Conservation (phyloP, 495 filamentous ascomycete genomes). For the Lasiosphaeris hirsuta region DNA sequence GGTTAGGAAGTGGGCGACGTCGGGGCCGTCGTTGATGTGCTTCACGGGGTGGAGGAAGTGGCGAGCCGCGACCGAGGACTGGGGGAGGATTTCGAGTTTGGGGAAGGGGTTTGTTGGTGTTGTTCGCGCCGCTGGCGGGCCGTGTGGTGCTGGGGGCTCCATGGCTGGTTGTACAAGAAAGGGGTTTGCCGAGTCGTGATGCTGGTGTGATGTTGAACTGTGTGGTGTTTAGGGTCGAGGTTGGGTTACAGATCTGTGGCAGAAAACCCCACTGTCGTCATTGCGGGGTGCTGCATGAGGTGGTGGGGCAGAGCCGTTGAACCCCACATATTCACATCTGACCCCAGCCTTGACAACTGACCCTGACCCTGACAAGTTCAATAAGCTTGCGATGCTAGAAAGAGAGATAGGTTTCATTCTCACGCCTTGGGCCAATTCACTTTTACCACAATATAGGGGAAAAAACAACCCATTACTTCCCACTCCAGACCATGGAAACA, state of each 20-base stretch:
- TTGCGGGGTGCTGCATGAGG: conserved; percentile 6
- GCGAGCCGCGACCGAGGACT: conserved; percentile 31
- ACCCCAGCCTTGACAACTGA: too few species aligned
- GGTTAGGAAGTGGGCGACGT: conserved; percentile 71
- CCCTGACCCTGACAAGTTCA: too few species aligned
- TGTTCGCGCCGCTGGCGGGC: background rate
- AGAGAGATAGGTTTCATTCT: too few species aligned
- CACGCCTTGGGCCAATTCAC: too few species aligned
- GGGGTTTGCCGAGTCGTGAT: background rate
- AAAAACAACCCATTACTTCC: too few species aligned
- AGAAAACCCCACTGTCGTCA: conserved; percentile 20
- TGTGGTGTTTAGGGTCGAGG: background rate
- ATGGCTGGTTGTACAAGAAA: background rate
- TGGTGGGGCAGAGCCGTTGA: too few species aligned
- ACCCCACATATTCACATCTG: too few species aligned
- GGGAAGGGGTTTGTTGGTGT: conserved; percentile 17
- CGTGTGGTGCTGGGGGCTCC: conserved; percentile 7
- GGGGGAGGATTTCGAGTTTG: conserved; percentile 30
- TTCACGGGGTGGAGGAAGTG: conserved; percentile 61
- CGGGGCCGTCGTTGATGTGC: conserved; percentile 73
- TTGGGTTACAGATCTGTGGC: too few species aligned
- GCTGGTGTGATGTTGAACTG: background rate
- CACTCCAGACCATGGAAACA: background rate
- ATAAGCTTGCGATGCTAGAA: too few species aligned
- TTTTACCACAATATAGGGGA: too few species aligned